Evolutionary conservation across 2,329 filamentous ascomycete species (phyloP), one percentile per base, ranked within the genome.

Genomic region (Neonectria neomacrospora): DNA sequence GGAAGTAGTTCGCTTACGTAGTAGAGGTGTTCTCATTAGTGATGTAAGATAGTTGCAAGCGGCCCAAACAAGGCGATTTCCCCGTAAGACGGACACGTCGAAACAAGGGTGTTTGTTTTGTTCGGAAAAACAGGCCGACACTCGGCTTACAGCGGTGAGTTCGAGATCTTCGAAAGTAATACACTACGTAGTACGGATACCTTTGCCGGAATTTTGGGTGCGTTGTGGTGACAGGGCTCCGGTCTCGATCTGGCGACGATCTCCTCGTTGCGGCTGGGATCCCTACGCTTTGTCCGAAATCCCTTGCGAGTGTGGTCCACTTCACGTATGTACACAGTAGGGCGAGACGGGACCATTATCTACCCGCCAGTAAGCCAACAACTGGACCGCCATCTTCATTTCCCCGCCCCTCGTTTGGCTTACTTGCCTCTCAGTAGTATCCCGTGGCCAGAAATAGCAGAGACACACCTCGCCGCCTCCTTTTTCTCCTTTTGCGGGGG

Each of bases 371-470:
- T 51, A 52, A 52, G 55, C 32, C 58, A 37, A 39, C 28, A 58
- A 48, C 63, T 34, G 34, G 64, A 60, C 67, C 61, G 63, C 67
- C 60, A 67, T 64, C 58, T 60, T 74, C 69, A 69, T 73, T 67
- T 73, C 64, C 64, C 65, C 30, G 30, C 22, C 34, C 55, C 37
- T 52, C 51, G 37, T 37, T 56, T 48, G 5, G 28, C 44, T 44
- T 47, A 22, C 54, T 51, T 54, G 54, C 34, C 34, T 58, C 48
- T 45, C 20, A 34, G 50, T 14, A 42, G 50, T 14, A 42, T 42
- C 34, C 30, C 41, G 48, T 22, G 41, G 23, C 14, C 44, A 59
- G 30, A 52, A 52, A 34, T 52, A 51, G 54, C 41, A 58, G 28
- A 62, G 42, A 44, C 48, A 58, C 53, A 39, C 39, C 9, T 54